Evolutionary conservation across 2,329 filamentous ascomycete species (phyloP), one percentile per base, ranked within the genome.

Genomic region (Dactylellina parvicollis): DNA sequence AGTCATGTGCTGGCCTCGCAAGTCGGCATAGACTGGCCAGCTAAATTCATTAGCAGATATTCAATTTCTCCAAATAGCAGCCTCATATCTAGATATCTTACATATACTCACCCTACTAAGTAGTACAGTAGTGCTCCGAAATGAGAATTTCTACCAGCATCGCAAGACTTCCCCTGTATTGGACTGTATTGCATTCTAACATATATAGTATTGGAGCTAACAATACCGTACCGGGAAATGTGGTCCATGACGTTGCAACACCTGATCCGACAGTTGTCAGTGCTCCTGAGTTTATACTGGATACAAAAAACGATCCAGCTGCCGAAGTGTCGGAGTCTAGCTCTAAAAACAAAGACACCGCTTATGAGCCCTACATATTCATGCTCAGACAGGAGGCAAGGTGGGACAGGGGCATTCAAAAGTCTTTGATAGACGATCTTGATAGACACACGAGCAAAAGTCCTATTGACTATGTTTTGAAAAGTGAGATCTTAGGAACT

Each of bases 331-430:
- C 8, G n/a, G 24, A 12, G 5, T 4, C 30, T 2, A 26, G 28
- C 4, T 10, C n/a, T 18, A 3, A 16, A 30, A 34, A 57, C 46
- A 14, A 16, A 26, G 16, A 18, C 4, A 57, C n/a, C 12, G 42
- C 42, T 9, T n/a, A n/a, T n/a, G 55, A 60, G 26, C 55, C 55
- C 1, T 60, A 60, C 22, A 60, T 60, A 34, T 60, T 60, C 22
- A 8, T 60, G 8, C 4, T 60, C 26, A 7, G 55, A 14, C 22
- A 18, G 28, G 8, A 60, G 16, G 22, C 40, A 16, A 60, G 55
- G 40, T 36, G 38, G 55, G 36, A 36, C 18, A 2, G 14, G 14
- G 16, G 22, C 10, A 38, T 49, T 9, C 55, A 47, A 18, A 12
- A 34, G n/a, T 2, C 16, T 10, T 28, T 60, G 14, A 28, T 28